phyloP scores from a whole-genome alignment of 345 rosid species.

The Clausena lansium region DNA sequence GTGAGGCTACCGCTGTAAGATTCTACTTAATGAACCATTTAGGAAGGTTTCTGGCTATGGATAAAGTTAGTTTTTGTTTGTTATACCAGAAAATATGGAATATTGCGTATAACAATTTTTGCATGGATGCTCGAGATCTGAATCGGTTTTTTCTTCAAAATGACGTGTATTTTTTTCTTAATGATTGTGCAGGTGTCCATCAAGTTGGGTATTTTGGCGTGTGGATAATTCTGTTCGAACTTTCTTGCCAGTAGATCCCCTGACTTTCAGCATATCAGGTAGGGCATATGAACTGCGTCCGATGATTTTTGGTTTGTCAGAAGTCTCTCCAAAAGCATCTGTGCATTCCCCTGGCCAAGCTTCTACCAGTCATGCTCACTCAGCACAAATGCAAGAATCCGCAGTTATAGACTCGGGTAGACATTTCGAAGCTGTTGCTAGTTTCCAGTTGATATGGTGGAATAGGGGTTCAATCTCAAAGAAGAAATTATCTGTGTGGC shows the following conservation, averaged over 20 bases:
- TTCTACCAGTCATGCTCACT: conserved; percentile 32
- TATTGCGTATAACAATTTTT: not conserved
- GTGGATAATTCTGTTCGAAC: conserved; percentile 80
- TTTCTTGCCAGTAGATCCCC: conserved; percentile 79
- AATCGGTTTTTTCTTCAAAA: not conserved
- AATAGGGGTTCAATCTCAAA: conserved; percentile 66
- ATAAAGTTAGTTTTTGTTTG: not conserved
- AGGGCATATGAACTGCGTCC: conserved; percentile 77
- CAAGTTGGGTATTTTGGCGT: conserved; percentile 88
- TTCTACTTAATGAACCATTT: not conserved
- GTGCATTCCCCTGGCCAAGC: conserved; percentile 31
- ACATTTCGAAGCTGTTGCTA: conserved; percentile 73
- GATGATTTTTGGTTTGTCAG: conserved; percentile 54
- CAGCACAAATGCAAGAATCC: conserved; percentile 30
- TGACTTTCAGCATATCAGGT: conserved; percentile 44
- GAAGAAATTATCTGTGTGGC: conserved; percentile 88
- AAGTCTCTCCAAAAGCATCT: conserved; percentile 40
- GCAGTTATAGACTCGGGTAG: conserved; percentile 49
- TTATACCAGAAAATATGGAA: not conserved
- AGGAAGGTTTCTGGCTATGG: not conserved
- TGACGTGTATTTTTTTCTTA: conserved; percentile 3
- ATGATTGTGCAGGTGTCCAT: conserved; percentile 51
- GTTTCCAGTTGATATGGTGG: conserved; percentile 90
- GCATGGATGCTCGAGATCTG: not conserved
- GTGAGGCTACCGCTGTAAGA: not conserved